Percentiles rank a stretch among this genome's conserved stretches.
phyloP scores from a whole-genome alignment of 139 green algal species.

The Coelastrella sp. region DNA sequence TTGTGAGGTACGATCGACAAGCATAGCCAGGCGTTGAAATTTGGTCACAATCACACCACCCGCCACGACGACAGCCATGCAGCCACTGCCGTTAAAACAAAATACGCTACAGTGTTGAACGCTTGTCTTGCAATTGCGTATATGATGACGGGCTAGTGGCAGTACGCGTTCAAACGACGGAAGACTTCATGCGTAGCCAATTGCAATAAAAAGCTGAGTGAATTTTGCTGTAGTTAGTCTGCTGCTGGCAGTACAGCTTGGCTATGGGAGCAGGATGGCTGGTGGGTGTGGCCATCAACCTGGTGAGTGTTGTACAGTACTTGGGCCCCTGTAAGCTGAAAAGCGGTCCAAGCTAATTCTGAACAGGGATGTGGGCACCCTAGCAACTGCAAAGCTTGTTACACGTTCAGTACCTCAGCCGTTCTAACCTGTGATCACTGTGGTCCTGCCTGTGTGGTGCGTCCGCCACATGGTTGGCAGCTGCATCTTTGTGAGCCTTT shows the following conservation, averaged over 20 bases:
- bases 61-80: too few relatives aligned
- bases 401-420: background rate
- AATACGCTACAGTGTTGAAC: too few relatives aligned
- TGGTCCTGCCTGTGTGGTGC: background rate
- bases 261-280: slow-evolving; percentile 32
- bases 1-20: too few relatives aligned
- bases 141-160: background rate
- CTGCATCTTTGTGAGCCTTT: background rate
- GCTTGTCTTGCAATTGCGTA: too few relatives aligned
- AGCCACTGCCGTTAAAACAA: too few relatives aligned
- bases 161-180: background rate
- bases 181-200: too few relatives aligned
- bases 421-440: background rate
- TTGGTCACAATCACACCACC: too few relatives aligned
- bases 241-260: too few relatives aligned
- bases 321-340: background rate
- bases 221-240: too few relatives aligned
- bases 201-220: too few relatives aligned
- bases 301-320: slow-evolving; percentile 47
- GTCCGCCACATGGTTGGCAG: background rate
- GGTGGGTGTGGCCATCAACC: slow-evolving; percentile 70
- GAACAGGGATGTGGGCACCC: background rate
- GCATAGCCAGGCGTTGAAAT: too few relatives aligned
- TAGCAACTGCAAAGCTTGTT: background rate
- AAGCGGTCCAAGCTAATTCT: too few relatives aligned